A percentile compares a stretch with the other conserved stretches of the same genome.
These are phyloP conservation scores for Cucurbitaria berberidis DNA, from an alignment of 2,329 filamentous ascomycete species.

Conservation along the genomic window DNA sequence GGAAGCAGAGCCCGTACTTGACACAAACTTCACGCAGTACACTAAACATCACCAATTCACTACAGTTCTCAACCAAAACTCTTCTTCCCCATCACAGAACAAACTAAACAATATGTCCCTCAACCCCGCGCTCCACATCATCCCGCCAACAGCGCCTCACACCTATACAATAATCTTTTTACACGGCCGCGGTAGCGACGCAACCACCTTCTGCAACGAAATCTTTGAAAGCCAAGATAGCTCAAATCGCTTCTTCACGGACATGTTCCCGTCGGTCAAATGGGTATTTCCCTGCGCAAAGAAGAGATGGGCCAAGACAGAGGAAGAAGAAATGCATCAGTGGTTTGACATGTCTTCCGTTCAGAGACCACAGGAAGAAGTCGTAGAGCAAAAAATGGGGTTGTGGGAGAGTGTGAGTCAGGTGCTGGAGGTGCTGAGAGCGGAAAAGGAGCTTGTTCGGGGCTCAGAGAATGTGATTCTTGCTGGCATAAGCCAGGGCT, in stretches of 20 bases:
- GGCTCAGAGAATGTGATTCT: slow-evolving; percentile 18
- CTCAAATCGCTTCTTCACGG: slow-evolving; percentile 39
- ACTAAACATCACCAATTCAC: too few relatives aligned
- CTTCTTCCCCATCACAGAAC: not conserved
- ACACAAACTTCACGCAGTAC: not conserved
- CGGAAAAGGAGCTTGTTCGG: slow-evolving; percentile 16
- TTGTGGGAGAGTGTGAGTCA: slow-evolving; percentile 48
- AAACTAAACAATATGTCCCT: not conserved
- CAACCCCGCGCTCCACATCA: not conserved
- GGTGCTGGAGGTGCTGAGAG: slow-evolving; percentile 31
- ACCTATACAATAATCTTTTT: slow-evolving; percentile 57
- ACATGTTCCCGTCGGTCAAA: slow-evolving; percentile 45
- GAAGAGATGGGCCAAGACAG: slow-evolving; percentile 26
- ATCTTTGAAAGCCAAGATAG: slow-evolving; percentile 44
- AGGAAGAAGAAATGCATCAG: slow-evolving; percentile 44
- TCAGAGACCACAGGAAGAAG: slow-evolving; percentile 47
- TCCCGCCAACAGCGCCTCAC: slow-evolving; percentile 33
- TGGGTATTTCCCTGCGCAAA: slow-evolving; percentile 60
- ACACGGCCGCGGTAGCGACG: slow-evolving; percentile 53
- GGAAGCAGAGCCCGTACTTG: too few relatives aligned
- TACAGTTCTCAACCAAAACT: too few relatives aligned
- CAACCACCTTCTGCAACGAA: slow-evolving; percentile 48
- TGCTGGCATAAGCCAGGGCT: slow-evolving; percentile 34
- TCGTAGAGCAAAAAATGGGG: slow-evolving; percentile 53
- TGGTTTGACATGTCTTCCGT: slow-evolving; percentile 62